Evolutionary conservation across 345 rosid species (phyloP).

Genomic region (Aquilaria malaccensis): DNA sequence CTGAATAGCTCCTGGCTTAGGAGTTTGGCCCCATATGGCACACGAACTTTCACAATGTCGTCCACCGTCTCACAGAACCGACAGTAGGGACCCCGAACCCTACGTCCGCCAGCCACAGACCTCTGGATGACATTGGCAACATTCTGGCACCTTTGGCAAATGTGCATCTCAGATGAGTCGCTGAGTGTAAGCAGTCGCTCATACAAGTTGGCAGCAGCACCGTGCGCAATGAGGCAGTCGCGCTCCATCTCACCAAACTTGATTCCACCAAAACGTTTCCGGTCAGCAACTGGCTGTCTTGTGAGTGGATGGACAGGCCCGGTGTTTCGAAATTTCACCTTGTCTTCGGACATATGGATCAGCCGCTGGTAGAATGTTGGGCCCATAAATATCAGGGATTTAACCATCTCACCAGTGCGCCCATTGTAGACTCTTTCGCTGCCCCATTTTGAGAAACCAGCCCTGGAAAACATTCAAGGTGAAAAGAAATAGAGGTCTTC

Average conservation of each 20-base stretch:
- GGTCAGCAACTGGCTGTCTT: slow-evolving; percentile 80
- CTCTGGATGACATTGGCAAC: slow-evolving; percentile 68
- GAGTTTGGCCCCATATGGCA: slow-evolving; percentile 79
- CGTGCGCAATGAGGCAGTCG: slow-evolving; percentile 84
- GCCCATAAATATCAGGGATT: slow-evolving; percentile 71
- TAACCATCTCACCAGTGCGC: slow-evolving; percentile 66
- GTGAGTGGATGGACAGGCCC: slow-evolving; percentile 95
- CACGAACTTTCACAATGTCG: slow-evolving; percentile 53
- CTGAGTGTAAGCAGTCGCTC: slow-evolving; percentile 80
- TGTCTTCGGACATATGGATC: slow-evolving; percentile 87
- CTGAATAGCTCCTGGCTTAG: slow-evolving; percentile 78
- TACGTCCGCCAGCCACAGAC: slow-evolving; percentile 40
- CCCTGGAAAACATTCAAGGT: slow-evolving; percentile 31
- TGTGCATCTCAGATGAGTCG: slow-evolving; percentile 70
- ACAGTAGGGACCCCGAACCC: slow-evolving; percentile 81
- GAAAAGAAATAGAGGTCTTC: no score
- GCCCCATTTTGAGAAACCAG: slow-evolving; percentile 89
- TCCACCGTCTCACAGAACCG: slow-evolving; percentile 50
- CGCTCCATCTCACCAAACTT: slow-evolving; percentile 94
- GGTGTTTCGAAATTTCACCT: slow-evolving; percentile 85
- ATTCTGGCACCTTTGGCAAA: slow-evolving; percentile 55
- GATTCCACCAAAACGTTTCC: slow-evolving; percentile 81
- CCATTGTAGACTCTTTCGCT: slow-evolving; percentile 78
- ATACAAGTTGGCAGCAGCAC: slow-evolving; percentile 73
- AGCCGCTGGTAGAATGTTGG: slow-evolving; percentile 88